Evolutionary conservation across 208 protist genomes (phyloP), one percentile per base, ranked within the genome.

Genomic region (Phytomonas sp.): DNA sequence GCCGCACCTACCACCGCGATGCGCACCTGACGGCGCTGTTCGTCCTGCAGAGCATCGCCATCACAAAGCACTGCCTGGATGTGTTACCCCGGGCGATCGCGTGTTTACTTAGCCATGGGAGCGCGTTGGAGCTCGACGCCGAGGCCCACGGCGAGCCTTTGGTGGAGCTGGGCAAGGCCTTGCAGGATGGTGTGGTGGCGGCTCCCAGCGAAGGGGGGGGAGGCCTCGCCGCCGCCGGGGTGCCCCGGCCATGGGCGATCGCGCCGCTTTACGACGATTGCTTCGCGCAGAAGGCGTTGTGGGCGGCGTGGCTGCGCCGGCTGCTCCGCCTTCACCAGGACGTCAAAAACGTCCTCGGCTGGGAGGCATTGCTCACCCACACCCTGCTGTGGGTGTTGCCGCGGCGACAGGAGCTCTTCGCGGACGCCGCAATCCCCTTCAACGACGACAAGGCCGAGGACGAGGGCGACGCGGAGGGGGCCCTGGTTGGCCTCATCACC

Each of bases 11-110:
- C 59, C 30, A 28, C 37, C 73, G 62, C n/a, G 71, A 75, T 43
- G 70, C 62, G 33, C 74, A 66, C 46, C 66, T 76, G 32, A 75
- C 76, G 6, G 78, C 76, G 53, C 70, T 84, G 65, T 89, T 89
- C 40, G 29, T 82, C 20, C 31, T 84, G 66, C 84, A 89, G 60
- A 67, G 73, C 66, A 78, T 89, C 29, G 72, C 76, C 33, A 13
- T 79, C 33, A 82, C 84, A 15, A 85, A 86, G 70, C 84, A 86
- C 37, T 78, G 79, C 32, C 68, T 86, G 17, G 81, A 89, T 60
- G 84, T 75, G 31, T 76, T 77, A 9, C 71, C 72, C 26, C 56
- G 36, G 36, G 36, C 36, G 9, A 40, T 40, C 36, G 36, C 9
- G 36, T 40, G 36, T 40, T 40, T 40, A 9, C 36, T 40, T 9